Evolutionary conservation across 2,329 filamentous ascomycete species (phyloP), one percentile per base, ranked within the genome.

Genomic region (Escovopsis sp.): DNA sequence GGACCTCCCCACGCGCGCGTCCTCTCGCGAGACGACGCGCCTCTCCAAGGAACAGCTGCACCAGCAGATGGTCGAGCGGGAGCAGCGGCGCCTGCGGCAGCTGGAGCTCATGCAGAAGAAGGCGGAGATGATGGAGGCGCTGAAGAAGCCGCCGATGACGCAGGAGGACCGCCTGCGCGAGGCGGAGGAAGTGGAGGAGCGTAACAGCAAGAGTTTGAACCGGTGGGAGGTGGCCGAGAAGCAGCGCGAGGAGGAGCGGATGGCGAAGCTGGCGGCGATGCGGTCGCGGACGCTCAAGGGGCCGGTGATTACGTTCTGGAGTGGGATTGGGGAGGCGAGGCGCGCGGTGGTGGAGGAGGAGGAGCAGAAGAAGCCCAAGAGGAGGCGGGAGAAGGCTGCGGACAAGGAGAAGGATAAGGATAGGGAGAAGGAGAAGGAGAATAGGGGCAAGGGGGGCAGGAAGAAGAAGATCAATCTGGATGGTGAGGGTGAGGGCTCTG

Each of bases 171-270:
- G 86, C 27, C 66, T 94, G 19, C 77, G 74, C 19, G 84, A 93
- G 56, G 87, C 87, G 2, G 83, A 79, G 14, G 62, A 77, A 35
- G 78, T 92, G 6, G 90, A 96, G 57, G 79, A 80, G 56, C 68
- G 78, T 48, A 94, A 98, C 56, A 72, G 79, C 46, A 92, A 84
- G 66, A 96, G 80, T 56, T 61, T 94, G 50, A 94, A 88, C 51
- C 71, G 84, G 37, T 96, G 88, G 87, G 87, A 96, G 55, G 80
- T 85, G 55, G 83, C 85, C 6, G 90, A 98, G 60, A 86, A 85
- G 58, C 76, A 80, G 53, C 76, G 88, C 39, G 81, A 87, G 45
- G 84, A 88, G 48, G 82, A 93, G 50, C 72, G 88, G 41, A 72
- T 76, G 43, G 80, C 77, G 28, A 88, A 81, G 58, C 65, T 96